Conservation (phyloP, 2,329 filamentous ascomycete genomes). For the Ophiostoma tasmaniense region DNA sequence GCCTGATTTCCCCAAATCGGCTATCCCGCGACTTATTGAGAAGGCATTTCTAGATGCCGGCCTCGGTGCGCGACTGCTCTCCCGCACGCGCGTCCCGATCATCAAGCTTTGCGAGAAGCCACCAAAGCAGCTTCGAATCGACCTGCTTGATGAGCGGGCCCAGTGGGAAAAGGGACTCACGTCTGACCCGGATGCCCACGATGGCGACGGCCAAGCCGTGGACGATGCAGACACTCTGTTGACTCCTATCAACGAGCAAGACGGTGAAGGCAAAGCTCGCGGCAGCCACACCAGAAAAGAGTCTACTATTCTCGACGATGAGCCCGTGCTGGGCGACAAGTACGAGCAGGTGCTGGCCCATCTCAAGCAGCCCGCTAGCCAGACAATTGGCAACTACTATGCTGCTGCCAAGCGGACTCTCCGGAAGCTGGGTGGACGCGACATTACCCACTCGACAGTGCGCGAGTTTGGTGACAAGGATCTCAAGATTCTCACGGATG, state of each 20-base stretch:
- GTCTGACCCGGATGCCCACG: slow-evolving; percentile 27
- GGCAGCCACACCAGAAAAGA: slow-evolving; percentile 12
- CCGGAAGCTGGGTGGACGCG: slow-evolving; percentile 40
- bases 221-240: slow-evolving; percentile 2
- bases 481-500: slow-evolving; percentile 40
- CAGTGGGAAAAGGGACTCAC: slow-evolving; percentile 60
- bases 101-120: slow-evolving; percentile 77
- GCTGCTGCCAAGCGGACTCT: slow-evolving; percentile 41
- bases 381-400: slow-evolving; percentile 40
- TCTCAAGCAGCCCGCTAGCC: slow-evolving; percentile 36
- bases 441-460: slow-evolving; percentile 41
- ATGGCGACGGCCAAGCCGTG: neutral
- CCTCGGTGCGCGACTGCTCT: slow-evolving; percentile 67
- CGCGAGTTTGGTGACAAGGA: slow-evolving; percentile 37
- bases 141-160: slow-evolving; percentile 54
- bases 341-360: slow-evolving; percentile 15
- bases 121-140: slow-evolving; percentile 47
- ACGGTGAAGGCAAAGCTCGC: neutral
- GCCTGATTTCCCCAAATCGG: slow-evolving; percentile 46
- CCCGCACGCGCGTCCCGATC: slow-evolving; percentile 74
- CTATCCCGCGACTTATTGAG: slow-evolving; percentile 67
- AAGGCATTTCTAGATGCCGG: slow-evolving; percentile 63
- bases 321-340: slow-evolving; percentile 12
- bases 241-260: neutral
- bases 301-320: slow-evolving; percentile 11